Base-by-base conservation (phyloP, 1,139 yeast species). In the Blastobotrys proliferans region DNA sequence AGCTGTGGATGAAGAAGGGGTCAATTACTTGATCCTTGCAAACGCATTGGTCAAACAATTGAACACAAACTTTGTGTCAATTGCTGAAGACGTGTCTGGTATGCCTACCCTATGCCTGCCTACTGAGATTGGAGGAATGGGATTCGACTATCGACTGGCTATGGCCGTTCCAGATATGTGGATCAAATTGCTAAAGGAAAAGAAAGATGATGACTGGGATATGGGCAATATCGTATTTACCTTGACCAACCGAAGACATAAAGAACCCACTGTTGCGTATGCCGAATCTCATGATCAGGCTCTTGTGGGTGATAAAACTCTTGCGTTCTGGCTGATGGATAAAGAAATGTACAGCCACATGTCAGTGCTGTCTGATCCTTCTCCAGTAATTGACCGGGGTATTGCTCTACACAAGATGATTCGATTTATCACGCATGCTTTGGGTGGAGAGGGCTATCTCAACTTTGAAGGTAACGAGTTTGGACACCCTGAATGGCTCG, bases 91-190 rank as follows among this genome's bases (percentile, higher is more conserved):
- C 63, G 98, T 92, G 39, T 82, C 94, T 41, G 98, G 98, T 13
- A 92, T 92, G 85, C 98, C 98, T 27, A 87, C 97, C 0, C 69
- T 92, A 42, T 90, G 97, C 65, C 66, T 86, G 39, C 81, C 94
- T 6, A 73, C 86, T 36, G 47, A 56, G 0, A 62, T 69, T 27
- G 97, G 97, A 41, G 98, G 98, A 42, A 80, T 85, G 52, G 98
- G 97, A 0, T 92, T 90, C 58, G 94, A 90, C 61, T 92, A 90
- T 63, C 73, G 97, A 52, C 71, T 92, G 46, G 94, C 95, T 2
- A 92, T 92, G 98, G 97, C 97, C 1, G 74, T 92, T 48, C 98
- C 98, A 4, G 98, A 92, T 64, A 90, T 90, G 97, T 92, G 98
- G 97, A 92, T 92, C 67, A 92, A 92, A 64, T 67, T 88, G 41